These are phyloP conservation scores for Solanum pimpinellifolium DNA, from an alignment of 257 asterid genomes.

Conservation along the genomic window DNA sequence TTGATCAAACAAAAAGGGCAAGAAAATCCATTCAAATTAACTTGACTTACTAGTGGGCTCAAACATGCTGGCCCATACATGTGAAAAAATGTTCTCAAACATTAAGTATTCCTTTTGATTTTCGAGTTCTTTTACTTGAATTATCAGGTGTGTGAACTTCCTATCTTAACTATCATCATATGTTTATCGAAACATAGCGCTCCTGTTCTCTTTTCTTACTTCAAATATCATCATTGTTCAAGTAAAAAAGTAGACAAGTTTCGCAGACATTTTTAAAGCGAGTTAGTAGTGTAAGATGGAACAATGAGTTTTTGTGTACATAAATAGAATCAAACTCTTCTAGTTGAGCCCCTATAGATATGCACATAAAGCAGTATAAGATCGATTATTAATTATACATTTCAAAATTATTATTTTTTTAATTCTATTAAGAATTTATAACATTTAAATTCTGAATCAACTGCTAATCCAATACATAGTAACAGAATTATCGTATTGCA, in stretches of 20 bases:
- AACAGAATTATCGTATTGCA: neutral
- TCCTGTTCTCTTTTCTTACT: too few species aligned
- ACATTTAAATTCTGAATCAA: neutral
- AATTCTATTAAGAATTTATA: neutral
- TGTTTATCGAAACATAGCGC: neutral
- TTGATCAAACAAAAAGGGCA: neutral
- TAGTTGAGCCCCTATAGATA: neutral
- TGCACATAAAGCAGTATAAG: neutral
- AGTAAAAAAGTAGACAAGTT: too few species aligned
- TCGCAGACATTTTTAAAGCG: too few species aligned
- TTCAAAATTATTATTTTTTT: neutral
- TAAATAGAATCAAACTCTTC: neutral
- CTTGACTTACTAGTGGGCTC: constrained; percentile 7
- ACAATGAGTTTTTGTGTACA: neutral
- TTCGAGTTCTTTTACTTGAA: neutral
- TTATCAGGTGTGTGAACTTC: neutral
- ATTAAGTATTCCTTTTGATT: neutral
- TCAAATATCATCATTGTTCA: too few species aligned
- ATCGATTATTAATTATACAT: neutral
- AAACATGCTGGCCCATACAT: constrained; percentile 19
- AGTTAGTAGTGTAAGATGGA: too few species aligned
- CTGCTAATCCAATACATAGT: neutral
- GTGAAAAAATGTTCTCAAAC: neutral
- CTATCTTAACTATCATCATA: neutral
- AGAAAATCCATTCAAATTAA: neutral